A percentile compares a stretch with the other conserved stretches of the same genome.
Evolutionary conservation across 2,329 filamentous ascomycete genomes (phyloP).

Genomic region (Colletotrichum lini): DNA sequence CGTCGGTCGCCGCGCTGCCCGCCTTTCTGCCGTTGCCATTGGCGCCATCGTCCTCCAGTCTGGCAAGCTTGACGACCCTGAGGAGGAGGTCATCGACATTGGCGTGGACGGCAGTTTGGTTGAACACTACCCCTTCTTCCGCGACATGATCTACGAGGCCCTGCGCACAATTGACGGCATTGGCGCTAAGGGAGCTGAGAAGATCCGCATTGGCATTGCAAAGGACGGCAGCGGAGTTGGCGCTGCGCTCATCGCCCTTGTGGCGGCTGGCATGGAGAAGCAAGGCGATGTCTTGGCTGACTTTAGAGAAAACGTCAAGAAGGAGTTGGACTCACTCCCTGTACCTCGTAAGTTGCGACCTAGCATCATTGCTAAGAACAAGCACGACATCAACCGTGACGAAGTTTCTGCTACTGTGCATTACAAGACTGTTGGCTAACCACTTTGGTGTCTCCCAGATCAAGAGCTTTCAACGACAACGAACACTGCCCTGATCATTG

Average conservation of each 20-base stretch:
- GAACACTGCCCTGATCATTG: slow-evolving; percentile 52
- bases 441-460: slow-evolving; percentile 41
- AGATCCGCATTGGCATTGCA: slow-evolving; percentile 93
- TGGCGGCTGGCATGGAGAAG: slow-evolving; percentile 80
- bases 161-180: slow-evolving; percentile 83
- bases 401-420: slow-evolving; percentile 28
- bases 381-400: slow-evolving; percentile 45
- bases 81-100: slow-evolving; percentile 84
- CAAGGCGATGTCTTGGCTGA: slow-evolving; percentile 59
- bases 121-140: slow-evolving; percentile 95
- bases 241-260: slow-evolving; percentile 92
- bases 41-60: slow-evolving; percentile 87
- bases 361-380: background rate
- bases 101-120: slow-evolving; percentile 96
- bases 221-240: slow-evolving; percentile 98
- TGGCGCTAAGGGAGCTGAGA: slow-evolving; percentile 83
- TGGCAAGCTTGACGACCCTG: slow-evolving; percentile 74
- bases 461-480: slow-evolving; percentile 49
- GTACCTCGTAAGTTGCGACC: slow-evolving; percentile 48
- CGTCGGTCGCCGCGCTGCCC: slow-evolving; percentile 89
- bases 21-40: slow-evolving; percentile 89
- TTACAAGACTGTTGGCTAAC: slow-evolving; percentile 44
- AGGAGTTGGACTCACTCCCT: slow-evolving; percentile 52
- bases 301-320: slow-evolving; percentile 57
- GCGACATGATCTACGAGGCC: slow-evolving; percentile 88